Base-by-base conservation (phyloP, 768 basidiomycete genomes). In the Pisolithus orientalis region DNA sequence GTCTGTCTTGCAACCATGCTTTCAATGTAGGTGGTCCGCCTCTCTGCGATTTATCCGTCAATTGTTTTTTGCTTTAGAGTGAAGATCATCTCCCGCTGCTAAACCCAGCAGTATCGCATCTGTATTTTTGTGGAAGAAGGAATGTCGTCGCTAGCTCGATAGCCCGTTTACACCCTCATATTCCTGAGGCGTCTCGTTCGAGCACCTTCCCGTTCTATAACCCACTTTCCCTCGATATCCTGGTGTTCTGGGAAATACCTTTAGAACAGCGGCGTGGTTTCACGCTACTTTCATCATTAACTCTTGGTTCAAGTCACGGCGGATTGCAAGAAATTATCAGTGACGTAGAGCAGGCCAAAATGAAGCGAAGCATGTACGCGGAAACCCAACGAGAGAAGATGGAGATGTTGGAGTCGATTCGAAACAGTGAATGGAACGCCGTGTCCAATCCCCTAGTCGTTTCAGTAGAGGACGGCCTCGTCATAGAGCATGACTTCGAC, bases 281-380 rank as follows among this genome's bases (percentile, higher is more conserved):
- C 61, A 60, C 83, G 17, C 68, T 79, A 29, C 57, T 87, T 5
- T 72, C 82, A 16, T 82, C 82, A 5, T 61, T 85, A 24, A 75
- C 72, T 14, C 75, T 90, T 10, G 89, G 91, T 6, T 85, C 88
- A 9, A 66, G 75, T 3, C 85, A 89, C 62, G 88, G 82, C 10
- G 68, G 80, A 13, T 72, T 95, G 52, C 73, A 79, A 16, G 75
- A 77, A 45, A 72, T 84, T 37, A 75, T 93, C 5, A 75, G 80
- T 45, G 74, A 78, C 17, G 77, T 80, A 8, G 82, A 83, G 60
- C 72, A 69, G 44, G 76, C 77, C 10, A 88, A 89, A 67, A 76
- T 76, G 24, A 87, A 84, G 54, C 79, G 92, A 43, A 90, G 81
- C 56, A 91, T 96, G 80, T 97, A 92, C 62, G 91, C 90, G 21